phyloP scores from a whole-genome alignment of 371 early-diverging fungal species.

The Haplosporangium sp. region DNA sequence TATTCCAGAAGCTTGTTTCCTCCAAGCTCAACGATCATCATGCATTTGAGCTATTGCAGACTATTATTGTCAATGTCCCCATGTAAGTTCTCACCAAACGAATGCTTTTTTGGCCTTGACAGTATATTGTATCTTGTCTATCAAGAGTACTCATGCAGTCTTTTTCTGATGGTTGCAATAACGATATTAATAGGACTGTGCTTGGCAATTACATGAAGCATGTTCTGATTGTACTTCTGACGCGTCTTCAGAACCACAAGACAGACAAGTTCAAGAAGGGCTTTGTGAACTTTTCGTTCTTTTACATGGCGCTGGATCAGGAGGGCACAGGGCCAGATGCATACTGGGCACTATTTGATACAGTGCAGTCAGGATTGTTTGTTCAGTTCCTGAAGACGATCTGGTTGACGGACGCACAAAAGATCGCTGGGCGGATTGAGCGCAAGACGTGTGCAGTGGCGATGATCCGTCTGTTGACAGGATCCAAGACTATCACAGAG shows the following conservation, averaged over 20 bases:
- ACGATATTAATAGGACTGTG: conserved; percentile 15
- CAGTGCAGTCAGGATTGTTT: conserved; percentile 84
- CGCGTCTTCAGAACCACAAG: conserved; percentile 78
- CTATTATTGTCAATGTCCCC: conserved; percentile 77
- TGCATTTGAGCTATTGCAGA: conserved; percentile 83
- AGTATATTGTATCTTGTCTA: background rate
- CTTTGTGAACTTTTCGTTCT: conserved; percentile 82
- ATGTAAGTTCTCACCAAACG: conserved; percentile 62
- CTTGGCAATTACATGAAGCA: conserved; percentile 75
- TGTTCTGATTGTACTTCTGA: conserved; percentile 81
- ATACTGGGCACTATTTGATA: conserved; percentile 79
- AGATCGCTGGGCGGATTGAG: conserved; percentile 73
- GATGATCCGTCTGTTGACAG: conserved; percentile 69
- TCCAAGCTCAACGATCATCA: conserved; percentile 87
- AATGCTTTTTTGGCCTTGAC: background rate
- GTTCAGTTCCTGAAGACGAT: conserved; percentile 74
- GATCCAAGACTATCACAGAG: conserved; percentile 62
- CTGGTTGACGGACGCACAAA: conserved; percentile 75
- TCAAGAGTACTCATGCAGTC: background rate
- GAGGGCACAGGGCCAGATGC: conserved; percentile 70
- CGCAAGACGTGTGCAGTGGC: conserved; percentile 79
- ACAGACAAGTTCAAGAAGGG: conserved; percentile 81
- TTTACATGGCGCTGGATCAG: conserved; percentile 74
- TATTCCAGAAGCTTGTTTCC: conserved; percentile 92
- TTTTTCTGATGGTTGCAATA: too few relatives aligned